Evolutionary conservation across 2,329 filamentous ascomycete species (phyloP).

Genomic region (Alternaria infectoria): DNA sequence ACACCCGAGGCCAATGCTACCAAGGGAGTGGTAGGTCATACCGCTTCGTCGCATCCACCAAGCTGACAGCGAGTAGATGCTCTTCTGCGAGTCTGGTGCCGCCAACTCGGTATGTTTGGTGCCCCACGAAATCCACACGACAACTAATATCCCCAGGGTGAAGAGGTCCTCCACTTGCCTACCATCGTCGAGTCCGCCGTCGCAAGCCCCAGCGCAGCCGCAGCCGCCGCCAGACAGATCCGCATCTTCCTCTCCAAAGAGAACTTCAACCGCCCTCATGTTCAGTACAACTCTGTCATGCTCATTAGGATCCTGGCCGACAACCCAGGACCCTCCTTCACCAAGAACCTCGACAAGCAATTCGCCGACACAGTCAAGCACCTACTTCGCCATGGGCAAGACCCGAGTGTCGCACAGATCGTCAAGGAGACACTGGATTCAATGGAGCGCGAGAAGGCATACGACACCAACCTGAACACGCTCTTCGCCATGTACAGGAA

Average conservation of each 20-base stretch:
- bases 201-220: constrained; percentile 84
- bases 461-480: constrained; percentile 75
- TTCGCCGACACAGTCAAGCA: constrained; percentile 80
- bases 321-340: constrained; percentile 90
- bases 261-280: constrained; percentile 67
- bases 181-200: constrained; percentile 94
- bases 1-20: constrained; percentile 71
- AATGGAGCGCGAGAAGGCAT: constrained; percentile 73
- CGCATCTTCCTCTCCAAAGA: constrained; percentile 82
- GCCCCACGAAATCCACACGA: not conserved
- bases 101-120: constrained; percentile 53
- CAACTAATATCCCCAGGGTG: constrained; percentile 62
- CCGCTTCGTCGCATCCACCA: not conserved
- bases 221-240: constrained; percentile 79
- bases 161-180: constrained; percentile 91
- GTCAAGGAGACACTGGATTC: constrained; percentile 84
- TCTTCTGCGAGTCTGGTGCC: constrained; percentile 79
- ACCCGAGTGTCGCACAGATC: constrained; percentile 82
- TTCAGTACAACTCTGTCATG: constrained; percentile 97
- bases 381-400: constrained; percentile 72
- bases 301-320: constrained; percentile 88
- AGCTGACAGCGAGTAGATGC: constrained; percentile 60
- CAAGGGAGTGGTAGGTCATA: constrained; percentile 68
- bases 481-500: constrained; percentile 87
- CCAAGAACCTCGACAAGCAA: constrained; percentile 84